Base-by-base conservation (phyloP, 306 rosid species). In the Alnus glutinosa region DNA sequence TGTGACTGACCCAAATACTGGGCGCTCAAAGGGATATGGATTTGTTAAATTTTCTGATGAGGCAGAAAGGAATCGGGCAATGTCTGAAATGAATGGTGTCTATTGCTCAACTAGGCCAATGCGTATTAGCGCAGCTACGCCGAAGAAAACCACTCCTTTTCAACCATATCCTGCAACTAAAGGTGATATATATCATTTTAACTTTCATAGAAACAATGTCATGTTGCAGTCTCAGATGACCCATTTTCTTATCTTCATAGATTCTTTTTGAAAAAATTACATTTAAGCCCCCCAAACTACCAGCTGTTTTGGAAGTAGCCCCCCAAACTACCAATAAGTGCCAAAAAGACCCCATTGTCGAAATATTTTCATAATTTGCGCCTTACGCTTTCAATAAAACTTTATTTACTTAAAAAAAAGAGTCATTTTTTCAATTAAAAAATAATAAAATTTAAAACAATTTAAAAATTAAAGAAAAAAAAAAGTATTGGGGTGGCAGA, bases 41-140 rank as follows among this genome's bases (percentile, higher is more conserved):
- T 94, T 94, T 81, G 98, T 94, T 73, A 94, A 94, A 80, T 94
- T 94, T 83, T 78, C 92, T 18, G 98, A 94, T 54, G 98, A 94
- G 86, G 54, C 73, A 0, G 97, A 94, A 79, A 83, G 97, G 89
- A 94, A 94, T 75, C 97, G 96, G 46, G 96, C 97, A 73, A 94
- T 92, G 98, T 72, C 84, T 7, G 98, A 94, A 80, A 94, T 94
- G 98, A 92, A 94, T 75, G 97, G 98, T 10, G 85, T 88, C 46
- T 94, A 90, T 83, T 94, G 98, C 86, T 90, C 96, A 70, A 90
- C 92, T 44, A 87, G 98, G 82, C 97, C 97, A 2, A 94, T 94
- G 98, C 93, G 97, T 23, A 94, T 92, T 52, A 90, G 98, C 72
- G 98, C 94, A 11, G 98, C 98, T 48, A 92, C 96, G 1, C 97